Evolutionary conservation across 2,329 filamentous ascomycete species (phyloP).

Genomic region (Hypoxylon sp.): DNA sequence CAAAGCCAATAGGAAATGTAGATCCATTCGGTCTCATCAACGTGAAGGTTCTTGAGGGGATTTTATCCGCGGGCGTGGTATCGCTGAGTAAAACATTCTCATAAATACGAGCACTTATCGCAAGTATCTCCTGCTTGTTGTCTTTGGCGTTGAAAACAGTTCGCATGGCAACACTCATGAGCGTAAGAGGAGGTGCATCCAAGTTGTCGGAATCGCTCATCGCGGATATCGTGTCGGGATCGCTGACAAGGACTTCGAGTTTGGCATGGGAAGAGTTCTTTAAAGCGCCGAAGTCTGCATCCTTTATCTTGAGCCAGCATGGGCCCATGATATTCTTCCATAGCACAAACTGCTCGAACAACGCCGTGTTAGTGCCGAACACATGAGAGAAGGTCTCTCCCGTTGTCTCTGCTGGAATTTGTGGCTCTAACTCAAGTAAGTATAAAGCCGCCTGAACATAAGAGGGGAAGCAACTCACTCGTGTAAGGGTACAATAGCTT

Average conservation of each 20-base stretch:
- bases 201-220: conserved; percentile 83
- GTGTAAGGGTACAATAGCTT: conserved; percentile 97
- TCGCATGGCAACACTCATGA: conserved; percentile 95
- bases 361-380: conserved; percentile 91
- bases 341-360: conserved; percentile 98
- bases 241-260: conserved; percentile 85
- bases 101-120: conserved; percentile 92
- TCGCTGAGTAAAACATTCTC: conserved; percentile 90
- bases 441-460: background rate
- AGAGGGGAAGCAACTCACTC: conserved; percentile 62
- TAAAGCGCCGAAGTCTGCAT: conserved; percentile 84
- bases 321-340: conserved; percentile 99
- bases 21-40: conserved; percentile 84
- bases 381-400: conserved; percentile 95
- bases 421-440: conserved; percentile 65
- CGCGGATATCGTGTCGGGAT: conserved; percentile 80
- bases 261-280: conserved; percentile 98
- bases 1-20: conserved; percentile 88
- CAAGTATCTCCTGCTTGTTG: conserved; percentile 96
- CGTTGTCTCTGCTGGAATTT: conserved; percentile 75
- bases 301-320: conserved; percentile 93
- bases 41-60: conserved; percentile 92
- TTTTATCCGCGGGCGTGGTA: conserved; percentile 87
- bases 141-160: conserved; percentile 90
- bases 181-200: conserved; percentile 86